A percentile compares a stretch with the other conserved stretches of the same genome.
phyloP scores from a whole-genome alignment of 768 basidiomycete species.

The Candolleomyces aberdarensis region DNA sequence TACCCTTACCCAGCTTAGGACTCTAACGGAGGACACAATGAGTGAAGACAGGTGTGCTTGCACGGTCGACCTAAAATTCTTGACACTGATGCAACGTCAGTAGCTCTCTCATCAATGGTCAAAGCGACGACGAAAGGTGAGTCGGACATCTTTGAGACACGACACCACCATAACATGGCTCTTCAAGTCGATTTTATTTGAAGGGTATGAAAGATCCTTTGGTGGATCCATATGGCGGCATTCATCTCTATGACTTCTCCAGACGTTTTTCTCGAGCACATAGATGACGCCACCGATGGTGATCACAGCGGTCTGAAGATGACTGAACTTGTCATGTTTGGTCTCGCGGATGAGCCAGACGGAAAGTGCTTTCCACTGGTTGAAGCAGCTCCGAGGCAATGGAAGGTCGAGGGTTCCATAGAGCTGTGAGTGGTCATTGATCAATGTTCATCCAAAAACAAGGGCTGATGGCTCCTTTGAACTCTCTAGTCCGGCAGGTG shows the following conservation, averaged over 20 bases:
- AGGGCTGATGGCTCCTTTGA: neutral
- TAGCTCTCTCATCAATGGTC: neutral
- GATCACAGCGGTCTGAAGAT: neutral
- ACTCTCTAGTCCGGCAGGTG: too few species aligned
- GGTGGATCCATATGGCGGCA: too few species aligned
- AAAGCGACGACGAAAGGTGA: neutral
- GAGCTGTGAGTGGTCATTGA: neutral
- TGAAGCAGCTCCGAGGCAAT: neutral
- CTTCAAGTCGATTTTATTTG: neutral
- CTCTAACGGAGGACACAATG: neutral
- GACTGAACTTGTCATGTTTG: neutral
- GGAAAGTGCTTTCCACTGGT: neutral
- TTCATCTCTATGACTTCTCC: neutral
- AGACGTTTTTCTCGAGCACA: neutral
- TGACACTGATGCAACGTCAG: neutral
- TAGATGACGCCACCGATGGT: neutral
- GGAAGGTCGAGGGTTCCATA: neutral
- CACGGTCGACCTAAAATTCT: neutral
- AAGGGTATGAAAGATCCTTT: neutral
- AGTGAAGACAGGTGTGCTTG: neutral
- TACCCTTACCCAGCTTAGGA: neutral
- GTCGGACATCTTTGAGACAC: too few species aligned
- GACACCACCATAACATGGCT: neutral
- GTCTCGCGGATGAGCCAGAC: neutral
- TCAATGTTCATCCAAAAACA: too few species aligned